These are phyloP conservation scores for Knufia fluminis DNA, from an alignment of 2,329 filamentous ascomycete genomes.

Conservation along the genomic window DNA sequence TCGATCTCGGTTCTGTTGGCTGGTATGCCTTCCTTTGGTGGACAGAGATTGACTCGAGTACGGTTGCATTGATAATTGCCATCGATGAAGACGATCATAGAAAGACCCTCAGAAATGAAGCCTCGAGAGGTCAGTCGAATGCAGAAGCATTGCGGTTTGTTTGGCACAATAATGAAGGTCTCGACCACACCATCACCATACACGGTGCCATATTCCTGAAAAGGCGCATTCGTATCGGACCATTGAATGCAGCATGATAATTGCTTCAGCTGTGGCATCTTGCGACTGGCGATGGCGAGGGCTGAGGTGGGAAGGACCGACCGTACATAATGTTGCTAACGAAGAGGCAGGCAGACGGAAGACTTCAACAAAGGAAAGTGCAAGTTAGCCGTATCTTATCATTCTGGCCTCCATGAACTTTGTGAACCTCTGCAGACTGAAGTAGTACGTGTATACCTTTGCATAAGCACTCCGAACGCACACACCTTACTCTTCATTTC, in stretches of 20 bases:
- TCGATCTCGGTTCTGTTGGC: constrained; percentile 34
- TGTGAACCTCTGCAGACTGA: too few species aligned
- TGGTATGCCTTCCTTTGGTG: constrained; percentile 24
- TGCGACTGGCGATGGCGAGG: neutral
- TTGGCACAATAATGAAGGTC: constrained; percentile 43
- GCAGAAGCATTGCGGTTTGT: constrained; percentile 34
- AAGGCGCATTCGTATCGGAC: constrained; percentile 31
- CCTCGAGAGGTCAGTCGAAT: constrained; percentile 41
- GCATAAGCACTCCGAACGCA: too few species aligned
- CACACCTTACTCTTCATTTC: too few species aligned
- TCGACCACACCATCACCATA: constrained; percentile 46
- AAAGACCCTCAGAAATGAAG: constrained; percentile 46
- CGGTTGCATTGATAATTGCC: constrained; percentile 51
- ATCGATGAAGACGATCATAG: constrained; percentile 49
- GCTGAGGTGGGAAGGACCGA: too few species aligned
- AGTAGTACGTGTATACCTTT: too few species aligned
- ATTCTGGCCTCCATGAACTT: too few species aligned
- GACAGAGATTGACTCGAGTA: constrained; percentile 37
- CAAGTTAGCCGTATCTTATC: too few species aligned
- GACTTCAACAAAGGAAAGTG: too few species aligned
- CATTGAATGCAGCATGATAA: constrained; percentile 45
- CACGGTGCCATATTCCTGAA: constrained; percentile 41
- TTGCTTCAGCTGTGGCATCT: constrained; percentile 47
- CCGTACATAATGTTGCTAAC: too few species aligned
- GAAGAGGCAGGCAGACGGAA: too few species aligned